Evolutionary conservation across 108 stramenopile genomes (phyloP), one percentile per base, ranked within the genome.

Genomic region (Fragilaria crotonensis): DNA sequence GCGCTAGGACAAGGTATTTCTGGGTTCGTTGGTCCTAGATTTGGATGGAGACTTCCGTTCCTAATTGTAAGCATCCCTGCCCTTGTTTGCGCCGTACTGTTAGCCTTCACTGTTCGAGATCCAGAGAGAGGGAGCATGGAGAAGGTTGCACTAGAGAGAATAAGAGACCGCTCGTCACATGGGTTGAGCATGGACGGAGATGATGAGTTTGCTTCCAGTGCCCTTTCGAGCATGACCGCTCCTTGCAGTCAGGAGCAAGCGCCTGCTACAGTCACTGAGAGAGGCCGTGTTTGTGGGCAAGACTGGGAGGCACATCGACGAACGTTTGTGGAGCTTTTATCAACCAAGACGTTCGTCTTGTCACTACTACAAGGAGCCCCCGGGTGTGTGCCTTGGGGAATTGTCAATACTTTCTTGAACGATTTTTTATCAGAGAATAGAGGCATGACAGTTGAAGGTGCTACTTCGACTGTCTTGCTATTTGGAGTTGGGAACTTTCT

Each of bases 11-110:
- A 89, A 72, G 81, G 76, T 11, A 32, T 84, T 18, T 80, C 88
- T 17, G 92, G 92, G 19, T 76, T 81, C 46, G 31, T 94, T 9
- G 92, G 92, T 25, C 88, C 92, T 11, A 60, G 58, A 0, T 78
- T 63, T 65, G 88, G 88, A 20, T 94, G 92, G 92, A 68, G 87
- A 59, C 31, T 82, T 18, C 92, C 92, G 0, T 94, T 94, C 68
- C 25, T 90, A 20, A 51, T 90, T n/a, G 79, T 94, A 21, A 68
- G 72, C 45, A 19, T 80, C 27, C 83, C 83, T 22, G 89, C 89
- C 0, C 27, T 94, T 27, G 26, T 76, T 28, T 82, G 76, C 57
- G 89, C 85, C 4, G 27, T 75, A n/a, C 20, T 73, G 30, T 82
- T 94, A 5, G 63, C 75, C 45, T 54, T 72, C 18, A 78, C 68